Conservation (phyloP, 129 eudicot genomes). For the Saposhnikovia divaricata region DNA sequence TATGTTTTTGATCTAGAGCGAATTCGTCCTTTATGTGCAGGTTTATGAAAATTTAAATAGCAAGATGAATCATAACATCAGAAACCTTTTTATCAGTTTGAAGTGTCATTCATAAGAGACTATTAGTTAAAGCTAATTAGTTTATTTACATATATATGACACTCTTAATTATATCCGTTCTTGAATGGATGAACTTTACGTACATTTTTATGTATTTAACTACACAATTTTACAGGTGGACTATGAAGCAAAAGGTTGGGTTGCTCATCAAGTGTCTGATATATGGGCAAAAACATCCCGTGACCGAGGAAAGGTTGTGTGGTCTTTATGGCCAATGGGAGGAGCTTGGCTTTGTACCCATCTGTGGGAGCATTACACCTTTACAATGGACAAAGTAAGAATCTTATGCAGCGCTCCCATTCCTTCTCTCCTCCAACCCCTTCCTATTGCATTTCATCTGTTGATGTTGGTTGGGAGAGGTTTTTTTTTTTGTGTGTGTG, state of each 20-base stretch:
- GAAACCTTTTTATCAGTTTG: too few relatives aligned
- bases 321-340: constrained; percentile 98
- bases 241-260: constrained; percentile 88
- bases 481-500: too few relatives aligned
- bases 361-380: constrained; percentile 91
- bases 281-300: constrained; percentile 95
- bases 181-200: background rate
- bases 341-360: constrained; percentile 98
- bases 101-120: background rate
- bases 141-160: background rate
- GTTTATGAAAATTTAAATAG: too few relatives aligned
- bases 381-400: constrained; percentile 74
- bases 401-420: background rate
- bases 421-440: constrained; percentile 6
- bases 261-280: constrained; percentile 80
- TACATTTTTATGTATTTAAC: constrained; percentile 22
- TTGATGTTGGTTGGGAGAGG: background rate
- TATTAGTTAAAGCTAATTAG: background rate
- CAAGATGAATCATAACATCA: too few relatives aligned
- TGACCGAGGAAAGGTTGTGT: constrained; percentile 68
- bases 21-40: too few relatives aligned
- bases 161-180: background rate
- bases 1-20: too few relatives aligned
- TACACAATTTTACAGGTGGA: constrained; percentile 47
- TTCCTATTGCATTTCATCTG: background rate